A percentile compares a stretch with the other conserved stretches of the same genome.
phyloP scores from a whole-genome alignment of 208 protist species.

The Naegleria gruberi region DNA sequence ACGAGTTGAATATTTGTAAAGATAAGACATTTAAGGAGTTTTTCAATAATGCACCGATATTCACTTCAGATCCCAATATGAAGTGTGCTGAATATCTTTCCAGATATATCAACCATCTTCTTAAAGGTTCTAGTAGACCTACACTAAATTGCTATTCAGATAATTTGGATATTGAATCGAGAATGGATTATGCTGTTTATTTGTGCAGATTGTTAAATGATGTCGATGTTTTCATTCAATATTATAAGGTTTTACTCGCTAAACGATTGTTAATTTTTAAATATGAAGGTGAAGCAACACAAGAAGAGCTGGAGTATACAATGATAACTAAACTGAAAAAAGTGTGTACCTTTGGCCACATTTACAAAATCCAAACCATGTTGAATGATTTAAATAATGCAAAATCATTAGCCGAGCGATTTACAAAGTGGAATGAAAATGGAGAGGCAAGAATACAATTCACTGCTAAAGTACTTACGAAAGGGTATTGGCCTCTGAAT shows the following conservation, averaged over 20 bases:
- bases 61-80: background rate
- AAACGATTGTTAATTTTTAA: conserved; percentile 52
- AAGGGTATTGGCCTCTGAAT: background rate
- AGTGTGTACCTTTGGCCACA: background rate
- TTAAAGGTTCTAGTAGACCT: background rate
- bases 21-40: background rate
- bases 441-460: background rate
- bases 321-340: background rate
- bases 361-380: background rate
- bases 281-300: background rate
- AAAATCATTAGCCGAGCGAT: background rate
- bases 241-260: conserved; percentile 72
- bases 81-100: background rate
- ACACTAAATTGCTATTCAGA: background rate
- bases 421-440: background rate
- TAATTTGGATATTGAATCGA: background rate
- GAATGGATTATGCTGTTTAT: background rate
- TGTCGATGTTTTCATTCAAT: conserved; percentile 75
- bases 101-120: background rate
- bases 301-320: background rate
- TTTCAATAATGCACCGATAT: background rate
- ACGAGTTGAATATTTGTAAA: background rate
- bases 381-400: background rate
- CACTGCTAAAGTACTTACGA: background rate
- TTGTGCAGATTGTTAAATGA: conserved; percentile 48